Percentiles rank a stretch among this genome's conserved stretches.
Evolutionary conservation across 495 filamentous ascomycete genomes (phyloP).

Genomic region (Lasiosphaeria ovina): DNA sequence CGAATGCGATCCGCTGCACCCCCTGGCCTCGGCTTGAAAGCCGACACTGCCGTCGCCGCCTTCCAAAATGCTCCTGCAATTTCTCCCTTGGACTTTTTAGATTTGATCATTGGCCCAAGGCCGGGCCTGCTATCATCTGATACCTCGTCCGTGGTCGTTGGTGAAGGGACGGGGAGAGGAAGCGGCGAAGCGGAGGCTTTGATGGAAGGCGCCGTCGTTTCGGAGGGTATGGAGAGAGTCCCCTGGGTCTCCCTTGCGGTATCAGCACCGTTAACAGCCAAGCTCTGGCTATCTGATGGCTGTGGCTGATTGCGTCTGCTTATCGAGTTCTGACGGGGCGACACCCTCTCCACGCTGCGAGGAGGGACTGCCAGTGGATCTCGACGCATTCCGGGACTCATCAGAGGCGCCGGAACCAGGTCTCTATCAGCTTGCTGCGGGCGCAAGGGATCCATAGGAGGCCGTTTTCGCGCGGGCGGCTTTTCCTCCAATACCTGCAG

Average conservation of each 20-base stretch:
- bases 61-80: conserved; percentile 78
- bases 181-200: conserved; percentile 24
- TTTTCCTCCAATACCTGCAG: conserved; percentile 35
- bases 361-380: conserved; percentile 42
- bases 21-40: conserved; percentile 81
- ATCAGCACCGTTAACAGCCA: conserved; percentile 21
- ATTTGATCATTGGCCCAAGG: conserved; percentile 85
- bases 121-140: conserved; percentile 66
- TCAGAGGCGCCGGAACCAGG: conserved; percentile 53
- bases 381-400: conserved; percentile 46
- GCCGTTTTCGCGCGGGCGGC: conserved; percentile 51
- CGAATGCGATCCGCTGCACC: conserved; percentile 74
- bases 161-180: conserved; percentile 20
- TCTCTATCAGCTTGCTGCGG: conserved; percentile 41
- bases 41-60: conserved; percentile 72
- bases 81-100: conserved; percentile 63
- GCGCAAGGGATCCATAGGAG: conserved; percentile 51
- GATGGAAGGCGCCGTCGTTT: conserved; percentile 23
- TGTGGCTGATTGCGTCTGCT: conserved; percentile 19
- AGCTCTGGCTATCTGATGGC: conserved; percentile 17
- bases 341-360: conserved; percentile 45
- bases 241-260: conserved; percentile 9
- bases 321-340: conserved; percentile 38
- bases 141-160: conserved; percentile 30
- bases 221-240: conserved; percentile 21